phyloP scores from a whole-genome alignment of 371 early-diverging fungal genomes.

The Mucor circinelloides region DNA sequence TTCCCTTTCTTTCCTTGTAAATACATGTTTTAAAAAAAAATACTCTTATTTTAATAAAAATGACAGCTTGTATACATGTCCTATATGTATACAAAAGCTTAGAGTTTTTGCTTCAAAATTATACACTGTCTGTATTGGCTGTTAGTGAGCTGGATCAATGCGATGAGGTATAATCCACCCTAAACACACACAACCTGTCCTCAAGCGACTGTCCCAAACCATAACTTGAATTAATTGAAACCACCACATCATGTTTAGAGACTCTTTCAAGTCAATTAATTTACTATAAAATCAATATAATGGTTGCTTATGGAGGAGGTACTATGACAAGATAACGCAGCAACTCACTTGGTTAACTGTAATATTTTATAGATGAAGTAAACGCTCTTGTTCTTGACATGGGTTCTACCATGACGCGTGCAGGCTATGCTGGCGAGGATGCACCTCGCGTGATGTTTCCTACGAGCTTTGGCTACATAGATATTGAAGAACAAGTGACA shows the following conservation, averaged over 20 bases:
- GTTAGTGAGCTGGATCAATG: too few relatives aligned
- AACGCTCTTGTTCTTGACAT: constrained; percentile 91
- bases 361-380: constrained; percentile 80
- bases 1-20: not conserved
- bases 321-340: not conserved
- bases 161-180: not conserved
- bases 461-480: constrained; percentile 50
- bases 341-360: too few relatives aligned
- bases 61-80: not conserved
- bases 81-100: not conserved
- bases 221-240: not conserved
- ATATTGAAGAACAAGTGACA: constrained; percentile 15
- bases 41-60: not conserved
- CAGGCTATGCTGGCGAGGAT: constrained; percentile 97
- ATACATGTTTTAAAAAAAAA: not conserved
- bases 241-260: not conserved
- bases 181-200: constrained; percentile 1
- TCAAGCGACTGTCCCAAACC: not conserved
- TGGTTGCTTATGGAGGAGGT: constrained; percentile 81
- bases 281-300: not conserved
- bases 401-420: constrained; percentile 84
- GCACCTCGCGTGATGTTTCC: constrained; percentile 87
- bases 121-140: not conserved
- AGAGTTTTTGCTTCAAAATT: not conserved
- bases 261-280: not conserved